Evolutionary conservation across 495 filamentous ascomycete genomes (phyloP), one percentile per base, ranked within the genome.

Genomic region (Xylaria telfairii): DNA sequence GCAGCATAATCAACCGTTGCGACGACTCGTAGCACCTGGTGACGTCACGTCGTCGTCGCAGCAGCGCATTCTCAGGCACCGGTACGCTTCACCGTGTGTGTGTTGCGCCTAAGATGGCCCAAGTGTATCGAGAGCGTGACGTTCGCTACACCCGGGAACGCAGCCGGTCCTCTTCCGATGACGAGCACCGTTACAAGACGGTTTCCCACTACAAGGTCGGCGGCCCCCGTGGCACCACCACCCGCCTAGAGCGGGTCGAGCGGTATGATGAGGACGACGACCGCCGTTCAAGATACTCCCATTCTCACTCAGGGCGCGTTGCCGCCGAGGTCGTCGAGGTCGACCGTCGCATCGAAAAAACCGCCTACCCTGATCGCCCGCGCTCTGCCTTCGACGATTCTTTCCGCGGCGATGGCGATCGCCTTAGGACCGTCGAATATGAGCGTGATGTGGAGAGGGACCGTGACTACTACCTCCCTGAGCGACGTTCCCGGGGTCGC

Each of bases 181-280:
- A 87, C 46, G 84, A 86, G 30, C 85, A 81, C 72, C 83, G 78
- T 68, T 77, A 78, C 68, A 86, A 83, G 34, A 87, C 85, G 5
- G 83, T 88, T 42, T 85, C 84, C 75, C 83, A 85, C 46, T 89
- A 89, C 78, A 87, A 87, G 62, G 86, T 87, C 56, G 65, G 79
- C 15, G 73, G 73, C 21, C 67, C 71, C 37, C 56, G 70, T 17
- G 49, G 69, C 19, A 72, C 75, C 13, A 75, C 80, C 19, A 79
- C 77, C 12, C 83, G 84, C 57, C 71, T 79, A 59, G 78, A 83
- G 68, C 81, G 81, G 17, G 73, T 80, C 47, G 83, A 84, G 62
- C 80, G 81, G 67, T 82, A 85, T 28, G 82, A 86, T 1, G 78
- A 85, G 70, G 86, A 87, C 61, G 86, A 86, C 62, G 84, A 86